Base-by-base conservation (phyloP, 176 grass and related monocot genomes). In the Carex cristatella region DNA sequence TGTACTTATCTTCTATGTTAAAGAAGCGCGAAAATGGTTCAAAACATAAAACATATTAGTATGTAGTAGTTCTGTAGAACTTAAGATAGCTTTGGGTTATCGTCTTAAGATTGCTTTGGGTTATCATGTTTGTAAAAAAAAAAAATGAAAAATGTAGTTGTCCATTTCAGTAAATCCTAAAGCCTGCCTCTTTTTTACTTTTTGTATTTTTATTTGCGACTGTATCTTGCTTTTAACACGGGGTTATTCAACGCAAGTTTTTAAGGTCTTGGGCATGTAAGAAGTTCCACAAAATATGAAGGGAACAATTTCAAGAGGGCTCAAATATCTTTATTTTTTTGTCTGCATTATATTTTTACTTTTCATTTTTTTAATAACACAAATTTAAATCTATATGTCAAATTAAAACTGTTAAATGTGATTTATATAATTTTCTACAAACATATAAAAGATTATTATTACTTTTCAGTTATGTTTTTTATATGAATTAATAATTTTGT, bases 1-100 rank as follows among this genome's bases (percentile, higher is more conserved):
- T 65, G 71, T 86, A 71, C 65, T 48, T 67, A 54, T 69, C 53
- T 83, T 49, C 23, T 83, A 69, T 83, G 81, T 83, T 65, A 67
- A 83, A 83, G 61, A 67, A 55, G 42, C 15, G 81, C 4, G 2
- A 40, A 66, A 62, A 81, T 81, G 79, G 56, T 30, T 10, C 23
- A 30, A 81, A 63, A 65, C 59, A 67, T 68, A 30, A 81, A 63
- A 65, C 59, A 67, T 68, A 16, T 53, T 83, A 83, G 63, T 54
- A 53, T 48, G 40, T 83, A 82, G 59, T 23, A 68, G 33, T 40
- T 63, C 18, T 83, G 61, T 83, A 83, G 81, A 83, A 65, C 27
- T 57, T 57, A 7, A 56, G 28, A 33, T 78, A 78, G 12, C 51
- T 78, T 33, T 8, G 74, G 28, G 53, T 30, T 78, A 57, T 78